Evolutionary conservation across 2,329 filamentous ascomycete genomes (phyloP), one percentile per base, ranked within the genome.

Genomic region (Hirsutella minnesotensis): DNA sequence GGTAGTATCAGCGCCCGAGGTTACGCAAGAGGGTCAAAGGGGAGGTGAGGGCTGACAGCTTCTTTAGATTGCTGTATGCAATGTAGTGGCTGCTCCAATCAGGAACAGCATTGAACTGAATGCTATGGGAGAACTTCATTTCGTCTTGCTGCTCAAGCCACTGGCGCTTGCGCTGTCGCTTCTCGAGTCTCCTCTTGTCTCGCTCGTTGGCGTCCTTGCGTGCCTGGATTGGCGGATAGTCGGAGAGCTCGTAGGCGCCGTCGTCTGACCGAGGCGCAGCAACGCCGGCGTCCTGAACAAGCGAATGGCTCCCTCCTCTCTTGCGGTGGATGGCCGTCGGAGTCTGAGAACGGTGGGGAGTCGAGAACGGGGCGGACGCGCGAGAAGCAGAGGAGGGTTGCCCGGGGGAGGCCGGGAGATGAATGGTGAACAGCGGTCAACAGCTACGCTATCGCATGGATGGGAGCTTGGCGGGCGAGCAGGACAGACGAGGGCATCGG

Each of bases 81-180:
- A 98, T 94, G 65, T 98, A 98, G 65, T 96, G 81, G 56, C 82
- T 89, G 70, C 87, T 95, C 92, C 92, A 98, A 66, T 98, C 92
- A n/a, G 92, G 92, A 54, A 98, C 92, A 49, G 92, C 89, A 70
- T 98, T 98, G 69, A 98, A 98, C 72, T 98, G 92, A 55, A 98
- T 83, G 66, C 90, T 96, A 64, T 98, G 92, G 16, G 90, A 96
- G 73, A 98, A 98, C 81, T 96, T 96, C 92, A 98, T 98, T 59
- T 87, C 86, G 79, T 84, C 81, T 51, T 72, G 76, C 53, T 81
- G 71, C 54, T 85, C 77, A 55, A 89, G 79, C 72, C 77, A 76
- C 57, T 70, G 69, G 61, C 78, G 74, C 70, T 88, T 88, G 61
- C 73, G 69, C 51, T 65, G 64, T 56, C 72, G 67, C 62, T 75